Percentiles rank a stretch among this genome's conserved stretches.
Conservation (phyloP, 2,329 filamentous ascomycete genomes). For the Dichotomopilus funicola region DNA sequence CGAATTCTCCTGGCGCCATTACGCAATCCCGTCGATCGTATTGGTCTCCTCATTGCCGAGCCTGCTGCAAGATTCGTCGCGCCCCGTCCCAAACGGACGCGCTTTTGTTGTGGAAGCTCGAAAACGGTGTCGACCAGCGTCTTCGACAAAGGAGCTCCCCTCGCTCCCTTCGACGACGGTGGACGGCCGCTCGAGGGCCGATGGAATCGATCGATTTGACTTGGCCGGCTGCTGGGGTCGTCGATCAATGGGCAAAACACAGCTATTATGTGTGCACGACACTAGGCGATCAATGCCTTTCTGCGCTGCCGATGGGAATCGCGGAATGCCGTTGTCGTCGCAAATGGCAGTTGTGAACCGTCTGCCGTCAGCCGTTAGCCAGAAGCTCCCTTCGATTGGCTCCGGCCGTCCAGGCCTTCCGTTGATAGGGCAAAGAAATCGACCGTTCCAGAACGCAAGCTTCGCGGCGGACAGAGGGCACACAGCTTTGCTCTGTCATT, state of each 20-base stretch:
- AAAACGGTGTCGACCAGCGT: too few species aligned
- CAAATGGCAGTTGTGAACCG: constrained; percentile 14
- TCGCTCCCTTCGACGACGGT: too few species aligned
- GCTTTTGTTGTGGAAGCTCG: too few species aligned
- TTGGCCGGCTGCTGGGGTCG: neutral
- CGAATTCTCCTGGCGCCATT: too few species aligned
- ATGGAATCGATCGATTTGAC: too few species aligned
- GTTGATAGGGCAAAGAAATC: constrained; percentile 11
- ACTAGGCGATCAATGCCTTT: neutral
- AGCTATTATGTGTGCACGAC: neutral
- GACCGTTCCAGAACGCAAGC: constrained; percentile 21
- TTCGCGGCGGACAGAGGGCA: neutral
- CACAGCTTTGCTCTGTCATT: neutral
- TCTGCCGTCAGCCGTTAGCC: neutral
- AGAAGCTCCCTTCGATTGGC: constrained; percentile 7
- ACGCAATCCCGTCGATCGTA: too few species aligned
- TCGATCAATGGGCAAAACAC: too few species aligned
- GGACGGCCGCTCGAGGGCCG: too few species aligned
- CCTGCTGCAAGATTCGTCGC: too few species aligned
- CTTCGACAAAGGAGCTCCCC: too few species aligned
- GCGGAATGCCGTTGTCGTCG: constrained; percentile 14
- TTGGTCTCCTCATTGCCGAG: too few species aligned
- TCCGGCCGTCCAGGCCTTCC: neutral
- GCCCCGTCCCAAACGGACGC: too few species aligned
- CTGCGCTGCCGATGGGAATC: constrained; percentile 5